Percentiles rank a stretch among this genome's conserved stretches.
Conservation (phyloP, 139 green algal species). For the Closterium sp. region DNA sequence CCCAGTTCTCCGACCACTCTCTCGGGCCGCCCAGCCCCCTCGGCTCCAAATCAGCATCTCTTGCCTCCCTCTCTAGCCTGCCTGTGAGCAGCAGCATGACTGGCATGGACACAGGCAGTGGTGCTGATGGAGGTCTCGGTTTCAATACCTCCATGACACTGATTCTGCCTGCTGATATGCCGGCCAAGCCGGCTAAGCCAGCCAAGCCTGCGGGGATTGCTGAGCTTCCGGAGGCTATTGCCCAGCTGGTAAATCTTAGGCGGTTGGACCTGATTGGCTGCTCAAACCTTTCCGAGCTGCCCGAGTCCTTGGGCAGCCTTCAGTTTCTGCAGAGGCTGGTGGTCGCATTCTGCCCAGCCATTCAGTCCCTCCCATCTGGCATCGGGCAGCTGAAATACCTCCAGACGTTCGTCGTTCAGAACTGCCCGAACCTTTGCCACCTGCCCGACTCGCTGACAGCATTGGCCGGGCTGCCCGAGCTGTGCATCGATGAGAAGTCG, state of each 20-base stretch:
- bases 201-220: neutral
- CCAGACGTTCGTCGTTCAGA: neutral
- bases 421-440: neutral
- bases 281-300: neutral
- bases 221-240: neutral
- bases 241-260: neutral
- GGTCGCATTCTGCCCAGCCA: neutral
- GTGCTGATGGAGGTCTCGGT: neutral
- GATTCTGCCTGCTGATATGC: neutral
- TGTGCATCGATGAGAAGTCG: neutral
- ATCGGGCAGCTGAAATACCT: neutral
- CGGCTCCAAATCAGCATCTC: neutral
- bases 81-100: neutral
- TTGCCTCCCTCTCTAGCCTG: neutral
- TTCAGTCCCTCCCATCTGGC: neutral
- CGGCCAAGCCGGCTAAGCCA: neutral
- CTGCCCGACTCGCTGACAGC: neutral
- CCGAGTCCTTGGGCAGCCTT: neutral
- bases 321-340: neutral
- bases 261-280: neutral
- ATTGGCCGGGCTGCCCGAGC: neutral
- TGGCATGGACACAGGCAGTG: neutral
- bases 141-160: neutral
- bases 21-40: neutral
- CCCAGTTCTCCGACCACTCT: neutral